phyloP scores from a whole-genome alignment of 176 grass and related monocot genomes.

The Areca catechu region DNA sequence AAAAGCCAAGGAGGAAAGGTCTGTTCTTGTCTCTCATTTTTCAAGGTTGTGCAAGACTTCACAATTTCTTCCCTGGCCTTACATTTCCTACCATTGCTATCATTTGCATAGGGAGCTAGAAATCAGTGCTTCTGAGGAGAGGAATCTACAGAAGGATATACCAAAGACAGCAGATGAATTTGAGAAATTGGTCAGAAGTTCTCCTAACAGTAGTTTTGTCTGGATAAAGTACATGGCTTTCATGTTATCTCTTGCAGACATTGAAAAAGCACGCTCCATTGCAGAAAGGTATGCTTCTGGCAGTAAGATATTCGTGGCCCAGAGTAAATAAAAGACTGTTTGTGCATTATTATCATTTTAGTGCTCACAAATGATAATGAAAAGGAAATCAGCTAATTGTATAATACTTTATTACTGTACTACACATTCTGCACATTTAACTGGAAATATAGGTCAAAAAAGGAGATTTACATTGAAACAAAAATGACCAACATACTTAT shows the following conservation, averaged over 20 bases:
- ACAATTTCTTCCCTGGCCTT: background rate
- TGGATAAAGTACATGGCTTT: conserved; percentile 95
- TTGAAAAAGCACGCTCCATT: conserved; percentile 71
- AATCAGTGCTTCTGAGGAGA: conserved; percentile 84
- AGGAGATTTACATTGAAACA: no score
- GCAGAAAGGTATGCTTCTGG: conserved; percentile 54
- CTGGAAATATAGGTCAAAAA: no score
- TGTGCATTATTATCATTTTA: no score
- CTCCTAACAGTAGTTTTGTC: conserved; percentile 82
- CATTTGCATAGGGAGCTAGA: conserved; percentile 46
- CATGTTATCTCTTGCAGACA: conserved; percentile 69
- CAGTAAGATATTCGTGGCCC: no score
- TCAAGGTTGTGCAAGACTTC: no score
- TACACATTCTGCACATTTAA: no score
- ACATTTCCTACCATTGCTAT: no score
- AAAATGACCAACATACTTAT: no score
- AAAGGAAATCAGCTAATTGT: no score
- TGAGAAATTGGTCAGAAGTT: conserved; percentile 86
- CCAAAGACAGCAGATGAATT: conserved; percentile 81
- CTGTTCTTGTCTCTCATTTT: conserved; percentile 8
- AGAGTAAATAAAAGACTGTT: no score
- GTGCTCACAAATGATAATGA: no score
- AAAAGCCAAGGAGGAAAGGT: conserved; percentile 77
- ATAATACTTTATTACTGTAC: no score
- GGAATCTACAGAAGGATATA: conserved; percentile 57